These are phyloP conservation scores for Euclidium syriacum DNA, from an alignment of 345 rosid species.

Conservation along the genomic window DNA sequence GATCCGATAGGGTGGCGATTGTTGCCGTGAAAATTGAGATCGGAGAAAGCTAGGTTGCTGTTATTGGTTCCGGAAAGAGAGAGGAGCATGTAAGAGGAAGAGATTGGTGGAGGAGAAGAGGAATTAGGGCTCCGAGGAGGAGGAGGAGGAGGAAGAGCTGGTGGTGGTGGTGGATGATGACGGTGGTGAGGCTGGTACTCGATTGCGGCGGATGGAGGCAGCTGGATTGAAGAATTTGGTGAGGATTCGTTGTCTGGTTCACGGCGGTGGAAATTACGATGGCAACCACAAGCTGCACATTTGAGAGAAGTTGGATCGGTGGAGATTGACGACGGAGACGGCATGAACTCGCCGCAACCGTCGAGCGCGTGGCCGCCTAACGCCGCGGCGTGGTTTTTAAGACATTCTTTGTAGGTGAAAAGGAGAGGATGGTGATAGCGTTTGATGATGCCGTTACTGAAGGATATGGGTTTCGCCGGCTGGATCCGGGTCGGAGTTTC, in stretches of 20 bases:
- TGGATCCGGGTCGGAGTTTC: conserved; percentile 67
- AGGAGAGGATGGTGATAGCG: conserved; percentile 45
- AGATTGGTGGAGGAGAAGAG: conserved; percentile 63
- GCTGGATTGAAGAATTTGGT: not conserved
- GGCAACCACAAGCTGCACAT: conserved; percentile 87
- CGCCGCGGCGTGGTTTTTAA: conserved; percentile 75
- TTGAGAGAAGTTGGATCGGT: conserved; percentile 68
- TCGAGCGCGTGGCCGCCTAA: conserved; percentile 72
- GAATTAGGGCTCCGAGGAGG: conserved; percentile 64
- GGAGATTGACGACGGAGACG: conserved; percentile 47
- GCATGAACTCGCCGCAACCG: conserved; percentile 92
- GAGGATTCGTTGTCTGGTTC: conserved; percentile 42
- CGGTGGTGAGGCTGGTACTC: conserved; percentile 70
- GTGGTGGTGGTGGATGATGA: conserved; percentile 63
- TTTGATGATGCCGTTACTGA: conserved; percentile 70
- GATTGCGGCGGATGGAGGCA: conserved; percentile 29
- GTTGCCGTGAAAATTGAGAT: conserved; percentile 18
- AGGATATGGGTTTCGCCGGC: conserved; percentile 49
- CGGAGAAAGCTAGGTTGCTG: conserved; percentile 28
- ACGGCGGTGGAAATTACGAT: conserved; percentile 86
- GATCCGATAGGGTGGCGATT: conserved; percentile 21
- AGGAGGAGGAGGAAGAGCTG: conserved; percentile 11
- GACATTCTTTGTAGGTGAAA: conserved; percentile 60
- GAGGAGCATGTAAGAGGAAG: conserved; percentile 72
- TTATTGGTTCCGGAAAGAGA: conserved; percentile 52